Evolutionary conservation across 208 protist species (phyloP).

Genomic region (Endotrypanum monterogeii): DNA sequence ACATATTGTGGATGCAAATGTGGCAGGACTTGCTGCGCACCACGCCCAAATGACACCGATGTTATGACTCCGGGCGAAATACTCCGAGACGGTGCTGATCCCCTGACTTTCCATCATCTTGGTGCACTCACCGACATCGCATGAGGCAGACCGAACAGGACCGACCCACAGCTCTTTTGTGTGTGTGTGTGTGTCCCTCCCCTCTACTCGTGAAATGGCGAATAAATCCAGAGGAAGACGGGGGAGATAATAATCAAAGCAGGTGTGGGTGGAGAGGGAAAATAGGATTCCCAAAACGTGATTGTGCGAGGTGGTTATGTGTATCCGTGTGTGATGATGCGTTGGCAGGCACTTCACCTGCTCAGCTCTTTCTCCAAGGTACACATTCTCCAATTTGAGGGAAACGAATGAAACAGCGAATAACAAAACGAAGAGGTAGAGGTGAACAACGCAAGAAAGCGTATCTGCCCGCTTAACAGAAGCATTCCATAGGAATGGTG

Average conservation of each 20-base stretch:
- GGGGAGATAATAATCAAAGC: too few relatives aligned
- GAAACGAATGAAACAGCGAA: too few relatives aligned
- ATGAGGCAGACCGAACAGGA: not conserved
- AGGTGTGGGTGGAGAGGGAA: not conserved
- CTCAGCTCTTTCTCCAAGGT: too few relatives aligned
- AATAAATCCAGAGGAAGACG: not conserved
- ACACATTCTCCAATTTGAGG: too few relatives aligned
- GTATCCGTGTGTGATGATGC: too few relatives aligned
- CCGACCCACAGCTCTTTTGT: not conserved
- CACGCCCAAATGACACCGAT: slow-evolving; percentile 14
- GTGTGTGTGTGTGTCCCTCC: not conserved
- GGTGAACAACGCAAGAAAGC: too few relatives aligned
- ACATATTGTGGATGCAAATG: slow-evolving; percentile 5
- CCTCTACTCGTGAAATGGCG: not conserved
- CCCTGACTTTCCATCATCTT: slow-evolving; percentile 8
- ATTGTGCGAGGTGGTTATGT: too few relatives aligned
- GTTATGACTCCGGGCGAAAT: not conserved
- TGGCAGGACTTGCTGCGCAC: slow-evolving; percentile 4
- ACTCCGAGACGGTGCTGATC: slow-evolving; percentile 14
- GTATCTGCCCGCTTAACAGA: too few relatives aligned
- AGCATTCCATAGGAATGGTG: too few relatives aligned
- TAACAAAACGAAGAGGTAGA: too few relatives aligned
- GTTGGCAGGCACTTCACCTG: too few relatives aligned
- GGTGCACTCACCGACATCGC: not conserved
- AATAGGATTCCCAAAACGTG: too few relatives aligned